A percentile compares a stretch with the other conserved stretches of the same genome.
These are phyloP conservation scores for Coriolopsis trogii DNA, from an alignment of 1,284 basidiomycete species.

Conservation along the genomic window DNA sequence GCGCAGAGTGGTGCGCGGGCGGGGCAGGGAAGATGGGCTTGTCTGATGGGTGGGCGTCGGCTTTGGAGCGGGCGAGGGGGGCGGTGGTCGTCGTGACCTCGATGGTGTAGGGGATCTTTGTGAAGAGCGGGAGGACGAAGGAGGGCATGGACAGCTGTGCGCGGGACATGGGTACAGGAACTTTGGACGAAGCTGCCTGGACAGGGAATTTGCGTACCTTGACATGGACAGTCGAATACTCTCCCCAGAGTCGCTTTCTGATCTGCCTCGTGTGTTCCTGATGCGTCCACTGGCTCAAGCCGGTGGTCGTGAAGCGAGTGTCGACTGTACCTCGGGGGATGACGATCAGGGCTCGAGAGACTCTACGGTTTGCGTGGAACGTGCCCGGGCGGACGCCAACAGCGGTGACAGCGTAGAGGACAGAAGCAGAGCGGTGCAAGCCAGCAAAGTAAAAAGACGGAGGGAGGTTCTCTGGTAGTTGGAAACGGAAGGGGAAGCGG, in stretches of 20 bases:
- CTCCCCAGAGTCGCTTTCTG: constrained; percentile 26
- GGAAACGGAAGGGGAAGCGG: constrained; percentile 27
- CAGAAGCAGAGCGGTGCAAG: background rate
- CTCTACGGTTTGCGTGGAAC: constrained; percentile 20
- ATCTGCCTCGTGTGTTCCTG: constrained; percentile 15
- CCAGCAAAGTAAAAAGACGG: constrained; percentile 25
- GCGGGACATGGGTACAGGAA: no score
- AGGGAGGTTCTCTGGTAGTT: constrained; percentile 22
- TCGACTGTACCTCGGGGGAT: no score
- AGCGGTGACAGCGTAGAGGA: constrained; percentile 24
- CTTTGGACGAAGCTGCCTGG: no score
- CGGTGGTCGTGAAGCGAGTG: no score
- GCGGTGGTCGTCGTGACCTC: background rate
- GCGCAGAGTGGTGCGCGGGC: constrained; percentile 3
- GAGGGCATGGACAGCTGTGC: no score
- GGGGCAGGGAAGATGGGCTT: constrained; percentile 18
- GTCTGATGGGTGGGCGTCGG: background rate
- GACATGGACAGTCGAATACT: constrained; percentile 21
- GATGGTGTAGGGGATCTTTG: background rate
- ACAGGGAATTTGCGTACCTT: constrained; percentile 19
- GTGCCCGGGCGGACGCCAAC: constrained; percentile 23
- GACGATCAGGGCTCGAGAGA: no score
- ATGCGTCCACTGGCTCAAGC: constrained; percentile 8
- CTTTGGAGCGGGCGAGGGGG: constrained; percentile 9
- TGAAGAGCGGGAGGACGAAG: background rate